Evolutionary conservation across 2,329 filamentous ascomycete genomes (phyloP), one percentile per base, ranked within the genome.

Genomic region (Coniochaeta ligniaria): DNA sequence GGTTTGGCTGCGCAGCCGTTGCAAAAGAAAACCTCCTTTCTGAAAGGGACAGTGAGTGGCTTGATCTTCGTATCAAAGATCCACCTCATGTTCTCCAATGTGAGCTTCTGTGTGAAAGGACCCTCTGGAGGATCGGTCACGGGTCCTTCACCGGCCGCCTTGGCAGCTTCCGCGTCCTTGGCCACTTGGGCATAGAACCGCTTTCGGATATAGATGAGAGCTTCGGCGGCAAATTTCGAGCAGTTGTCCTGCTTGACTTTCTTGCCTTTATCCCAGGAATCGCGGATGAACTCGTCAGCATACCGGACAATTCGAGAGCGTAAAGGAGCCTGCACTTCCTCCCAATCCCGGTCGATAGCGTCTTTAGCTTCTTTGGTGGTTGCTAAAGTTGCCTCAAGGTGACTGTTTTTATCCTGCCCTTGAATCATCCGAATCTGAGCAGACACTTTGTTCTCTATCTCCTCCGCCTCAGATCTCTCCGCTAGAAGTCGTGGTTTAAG

Each of bases 61-160:
- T 86, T 90, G 69, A 95, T 80, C 71, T 91, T 92, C 65, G 83
- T 84, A 68, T 93, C 90, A 70, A 90, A 93, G 33, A 93, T 78
- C 85, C 88, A 94, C 72, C 90, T 93, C 90, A 95, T 92, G 68
- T 93, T 92, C 69, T 94, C 90, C 65, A 95, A 75, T 1, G 87
- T 89, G 59, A 94, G 77, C 68, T 81, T 87, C 70, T 84, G 80
- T 28, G 80, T 84, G 66, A 79, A 83, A 7, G 83, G 78, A 0
- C 80, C 82, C 63, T 81, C 75, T 1, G 76, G 74, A 8, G 80
- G 78, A 63, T 88, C 83, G 11, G 70, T 60, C 31, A 72, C 67
- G 5, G 78, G 76, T 60, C 76, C 64, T 63, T 72, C 75, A 36
- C 83, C 79, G 59, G 79, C 76, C 43, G 77, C 77, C 12, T 73